Evolutionary conservation across 805 yeast genomes (phyloP).

Genomic region (Saturnispora sanitii): DNA sequence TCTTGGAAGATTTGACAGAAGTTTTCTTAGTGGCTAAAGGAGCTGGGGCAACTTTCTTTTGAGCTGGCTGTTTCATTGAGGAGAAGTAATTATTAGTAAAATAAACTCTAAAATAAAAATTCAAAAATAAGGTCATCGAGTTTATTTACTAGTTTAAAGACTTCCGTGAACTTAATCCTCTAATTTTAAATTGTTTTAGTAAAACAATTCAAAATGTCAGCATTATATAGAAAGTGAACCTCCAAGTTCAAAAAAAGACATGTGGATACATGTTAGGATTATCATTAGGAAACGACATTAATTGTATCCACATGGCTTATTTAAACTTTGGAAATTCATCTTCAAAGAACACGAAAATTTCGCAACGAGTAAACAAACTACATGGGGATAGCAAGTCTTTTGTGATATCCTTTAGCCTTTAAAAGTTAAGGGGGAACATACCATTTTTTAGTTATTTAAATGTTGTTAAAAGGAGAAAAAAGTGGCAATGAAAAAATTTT

Average conservation of each 20-base stretch:
- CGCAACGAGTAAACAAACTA: slow-evolving; percentile 5
- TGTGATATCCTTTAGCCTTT: slow-evolving; percentile 25
- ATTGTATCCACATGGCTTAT: background rate
- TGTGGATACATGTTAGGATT: background rate
- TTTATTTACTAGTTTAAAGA: slow-evolving; percentile 6
- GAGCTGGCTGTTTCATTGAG: slow-evolving; percentile 31
- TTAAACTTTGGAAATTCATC: background rate
- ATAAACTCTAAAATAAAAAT: slow-evolving; percentile 2
- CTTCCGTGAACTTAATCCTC: slow-evolving; percentile 19
- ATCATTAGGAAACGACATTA: background rate
- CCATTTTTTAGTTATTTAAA: slow-evolving; percentile 15
- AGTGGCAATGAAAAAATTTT: slow-evolving; percentile 3
- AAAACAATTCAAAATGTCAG: background rate
- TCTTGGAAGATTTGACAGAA: slow-evolving; percentile 30
- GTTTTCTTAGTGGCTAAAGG: slow-evolving; percentile 79
- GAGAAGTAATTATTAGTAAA: slow-evolving; percentile 14
- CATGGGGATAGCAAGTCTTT: slow-evolving; percentile 20
- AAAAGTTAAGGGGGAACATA: slow-evolving; percentile 13
- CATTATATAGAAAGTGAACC: background rate
- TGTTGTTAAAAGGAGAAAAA: background rate
- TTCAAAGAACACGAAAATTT: background rate
- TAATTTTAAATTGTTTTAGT: slow-evolving; percentile 9
- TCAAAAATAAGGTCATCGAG: slow-evolving; percentile 22
- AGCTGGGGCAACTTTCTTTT: slow-evolving; percentile 93
- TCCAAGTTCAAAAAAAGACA: background rate